phyloP scores from a whole-genome alignment of 1,139 yeast genomes.

The Keqinozyma sinolaborantium region DNA sequence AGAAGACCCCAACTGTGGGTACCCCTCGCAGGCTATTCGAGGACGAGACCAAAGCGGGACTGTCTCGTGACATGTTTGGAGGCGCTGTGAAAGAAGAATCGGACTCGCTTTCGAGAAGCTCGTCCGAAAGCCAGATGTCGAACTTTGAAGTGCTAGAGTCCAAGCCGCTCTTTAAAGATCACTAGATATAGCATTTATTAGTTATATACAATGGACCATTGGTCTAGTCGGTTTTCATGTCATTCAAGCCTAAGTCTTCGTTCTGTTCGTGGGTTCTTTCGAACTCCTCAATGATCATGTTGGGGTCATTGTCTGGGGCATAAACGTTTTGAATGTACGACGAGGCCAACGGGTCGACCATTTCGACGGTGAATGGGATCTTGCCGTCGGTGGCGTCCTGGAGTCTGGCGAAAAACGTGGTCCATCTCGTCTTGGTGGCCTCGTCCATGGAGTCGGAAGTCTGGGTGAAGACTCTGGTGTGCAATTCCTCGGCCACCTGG shows the following conservation, averaged over 20 bases:
- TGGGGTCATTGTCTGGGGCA: conserved; percentile 98
- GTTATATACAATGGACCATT: no score
- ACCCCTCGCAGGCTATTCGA: conserved; percentile 1
- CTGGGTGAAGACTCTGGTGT: conserved; percentile 78
- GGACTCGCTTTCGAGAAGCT: no score
- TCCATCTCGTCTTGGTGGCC: conserved; percentile 77
- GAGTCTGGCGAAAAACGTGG: conserved; percentile 66
- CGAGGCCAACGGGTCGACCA: conserved; percentile 95
- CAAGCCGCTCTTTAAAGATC: no score
- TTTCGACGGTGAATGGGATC: conserved; percentile 73
- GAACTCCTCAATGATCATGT: conserved; percentile 85
- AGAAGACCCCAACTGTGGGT: conserved; percentile 2
- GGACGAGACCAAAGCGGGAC: no score
- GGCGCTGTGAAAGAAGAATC: no score
- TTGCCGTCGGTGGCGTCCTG: conserved; percentile 84
- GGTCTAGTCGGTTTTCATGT: conserved; percentile 60
- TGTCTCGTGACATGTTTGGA: no score
- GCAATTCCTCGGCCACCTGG: conserved; percentile 88
- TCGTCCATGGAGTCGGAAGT: conserved; percentile 91
- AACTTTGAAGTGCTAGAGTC: no score
- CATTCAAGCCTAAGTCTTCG: conserved; percentile 87
- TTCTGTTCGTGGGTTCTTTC: conserved; percentile 86
- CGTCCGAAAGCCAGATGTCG: no score
- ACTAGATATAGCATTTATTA: no score
- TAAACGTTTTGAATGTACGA: conserved; percentile 95